Evolutionary conservation across 2,329 filamentous ascomycete genomes (phyloP).

Genomic region (Peltaster fructicola): DNA sequence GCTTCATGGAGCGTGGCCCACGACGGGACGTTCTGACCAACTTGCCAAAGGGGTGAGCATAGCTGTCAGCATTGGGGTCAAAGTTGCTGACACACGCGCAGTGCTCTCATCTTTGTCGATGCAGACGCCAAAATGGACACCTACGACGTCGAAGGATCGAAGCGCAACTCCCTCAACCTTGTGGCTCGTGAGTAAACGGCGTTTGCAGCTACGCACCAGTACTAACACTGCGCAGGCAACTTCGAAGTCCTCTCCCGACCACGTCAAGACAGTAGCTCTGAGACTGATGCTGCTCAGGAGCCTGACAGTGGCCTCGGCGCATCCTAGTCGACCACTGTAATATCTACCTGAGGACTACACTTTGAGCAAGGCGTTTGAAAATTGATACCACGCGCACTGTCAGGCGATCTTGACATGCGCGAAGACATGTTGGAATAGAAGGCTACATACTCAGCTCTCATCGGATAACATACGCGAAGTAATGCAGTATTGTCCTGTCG

Average conservation of each 20-base stretch:
- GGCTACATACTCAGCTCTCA: too few relatives aligned
- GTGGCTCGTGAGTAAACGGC: conserved; percentile 20
- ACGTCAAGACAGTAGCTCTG: conserved; percentile 5
- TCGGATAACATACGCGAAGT: too few relatives aligned
- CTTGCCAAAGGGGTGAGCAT: conserved; percentile 66
- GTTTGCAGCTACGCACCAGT: not conserved
- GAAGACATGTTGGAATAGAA: too few relatives aligned
- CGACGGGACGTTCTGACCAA: conserved; percentile 53
- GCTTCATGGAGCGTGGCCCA: conserved; percentile 50
- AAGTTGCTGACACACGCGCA: conserved; percentile 21
- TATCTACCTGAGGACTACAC: not conserved
- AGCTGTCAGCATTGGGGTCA: not conserved
- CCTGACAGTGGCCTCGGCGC: conserved; percentile 14
- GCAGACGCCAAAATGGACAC: conserved; percentile 55
- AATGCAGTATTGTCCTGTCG: too few relatives aligned
- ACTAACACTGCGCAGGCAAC: conserved; percentile 20
- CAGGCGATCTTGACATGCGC: too few relatives aligned
- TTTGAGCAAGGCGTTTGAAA: too few relatives aligned
- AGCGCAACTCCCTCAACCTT: conserved; percentile 46
- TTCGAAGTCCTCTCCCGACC: conserved; percentile 31
- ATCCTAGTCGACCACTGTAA: conserved; percentile 7
- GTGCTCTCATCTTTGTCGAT: conserved; percentile 66
- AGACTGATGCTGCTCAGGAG: conserved; percentile 12
- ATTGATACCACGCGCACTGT: too few relatives aligned
- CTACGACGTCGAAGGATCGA: conserved; percentile 58